Percentiles rank a stretch among this genome's conserved stretches.
Conservation (phyloP, 139 green algal species). For the Edaphochlamys debaryana region DNA sequence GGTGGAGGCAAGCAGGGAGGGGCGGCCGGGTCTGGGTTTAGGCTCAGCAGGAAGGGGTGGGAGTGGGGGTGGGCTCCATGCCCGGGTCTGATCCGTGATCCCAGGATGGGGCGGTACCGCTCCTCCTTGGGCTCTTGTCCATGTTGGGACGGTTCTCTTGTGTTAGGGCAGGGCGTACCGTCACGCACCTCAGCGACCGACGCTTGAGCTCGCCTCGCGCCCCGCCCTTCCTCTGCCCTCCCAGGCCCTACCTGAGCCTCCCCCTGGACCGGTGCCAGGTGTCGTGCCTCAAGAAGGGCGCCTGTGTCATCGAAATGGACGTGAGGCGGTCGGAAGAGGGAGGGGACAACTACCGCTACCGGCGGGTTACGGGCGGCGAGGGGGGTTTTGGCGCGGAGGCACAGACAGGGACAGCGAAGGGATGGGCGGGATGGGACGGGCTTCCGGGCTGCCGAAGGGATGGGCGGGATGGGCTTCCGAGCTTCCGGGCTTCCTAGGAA, state of each 20-base stretch:
- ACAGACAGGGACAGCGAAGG: no score
- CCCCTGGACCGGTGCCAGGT: not conserved
- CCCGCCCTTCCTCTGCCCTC: not conserved
- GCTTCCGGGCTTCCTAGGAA: no score
- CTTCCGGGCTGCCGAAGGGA: no score
- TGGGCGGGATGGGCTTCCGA: no score
- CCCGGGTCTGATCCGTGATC: no score
- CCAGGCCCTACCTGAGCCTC: conserved; percentile 6
- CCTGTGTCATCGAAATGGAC: not conserved
- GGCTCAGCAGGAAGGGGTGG: not conserved
- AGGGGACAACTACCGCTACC: no score
- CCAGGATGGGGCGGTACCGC: no score
- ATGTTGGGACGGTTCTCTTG: no score
- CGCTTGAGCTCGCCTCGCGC: not conserved
- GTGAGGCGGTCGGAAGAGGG: not conserved
- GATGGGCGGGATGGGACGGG: no score
- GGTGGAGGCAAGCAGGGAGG: not conserved
- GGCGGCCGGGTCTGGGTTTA: not conserved
- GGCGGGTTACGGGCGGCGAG: not conserved
- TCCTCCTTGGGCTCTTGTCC: no score
- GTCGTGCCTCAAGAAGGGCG: not conserved
- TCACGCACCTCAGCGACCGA: not conserved
- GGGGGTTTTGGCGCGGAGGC: not conserved
- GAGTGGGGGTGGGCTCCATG: no score
- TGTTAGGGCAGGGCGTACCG: not conserved